phyloP scores from a whole-genome alignment of 2,329 filamentous ascomycete genomes.

The Plectosphaerella sp. region DNA sequence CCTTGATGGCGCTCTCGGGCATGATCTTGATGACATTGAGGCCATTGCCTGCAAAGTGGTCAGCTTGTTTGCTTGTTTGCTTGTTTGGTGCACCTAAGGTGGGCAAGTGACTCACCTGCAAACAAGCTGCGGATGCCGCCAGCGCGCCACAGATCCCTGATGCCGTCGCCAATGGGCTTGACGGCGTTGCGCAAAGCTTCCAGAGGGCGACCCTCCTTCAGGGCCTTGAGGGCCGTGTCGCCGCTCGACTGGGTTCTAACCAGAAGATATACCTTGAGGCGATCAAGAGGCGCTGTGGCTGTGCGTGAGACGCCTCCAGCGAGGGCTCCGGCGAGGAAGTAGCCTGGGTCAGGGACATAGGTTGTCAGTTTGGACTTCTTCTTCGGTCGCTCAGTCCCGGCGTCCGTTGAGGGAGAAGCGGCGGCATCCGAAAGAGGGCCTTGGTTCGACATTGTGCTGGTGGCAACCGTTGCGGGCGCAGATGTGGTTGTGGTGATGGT shows the following conservation, averaged over 20 bases:
- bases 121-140: slow-evolving; percentile 89
- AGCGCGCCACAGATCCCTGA: slow-evolving; percentile 75
- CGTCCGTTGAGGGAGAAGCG: slow-evolving; percentile 15
- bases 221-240: slow-evolving; percentile 57
- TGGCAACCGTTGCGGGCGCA: not conserved
- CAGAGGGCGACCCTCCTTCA: slow-evolving; percentile 65
- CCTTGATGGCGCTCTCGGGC: slow-evolving; percentile 95
- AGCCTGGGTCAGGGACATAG: slow-evolving; percentile 85
- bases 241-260: slow-evolving; percentile 70
- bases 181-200: slow-evolving; percentile 61
- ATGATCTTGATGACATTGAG: slow-evolving; percentile 97
- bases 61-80: not conserved
- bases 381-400: slow-evolving; percentile 19
- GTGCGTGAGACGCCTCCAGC: slow-evolving; percentile 94
- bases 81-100: not conserved
- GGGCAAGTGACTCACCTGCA: slow-evolving; percentile 59
- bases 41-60: slow-evolving; percentile 67
- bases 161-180: slow-evolving; percentile 66
- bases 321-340: slow-evolving; percentile 92
- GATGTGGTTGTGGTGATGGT: no score
- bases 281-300: slow-evolving; percentile 91
- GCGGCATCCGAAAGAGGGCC: slow-evolving; percentile 20
- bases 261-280: slow-evolving; percentile 94
- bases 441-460: slow-evolving; percentile 11
- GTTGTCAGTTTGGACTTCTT: slow-evolving; percentile 55